Conservation (phyloP, 2,329 filamentous ascomycete species). For the Pseudocercospora pini-densiflorae region DNA sequence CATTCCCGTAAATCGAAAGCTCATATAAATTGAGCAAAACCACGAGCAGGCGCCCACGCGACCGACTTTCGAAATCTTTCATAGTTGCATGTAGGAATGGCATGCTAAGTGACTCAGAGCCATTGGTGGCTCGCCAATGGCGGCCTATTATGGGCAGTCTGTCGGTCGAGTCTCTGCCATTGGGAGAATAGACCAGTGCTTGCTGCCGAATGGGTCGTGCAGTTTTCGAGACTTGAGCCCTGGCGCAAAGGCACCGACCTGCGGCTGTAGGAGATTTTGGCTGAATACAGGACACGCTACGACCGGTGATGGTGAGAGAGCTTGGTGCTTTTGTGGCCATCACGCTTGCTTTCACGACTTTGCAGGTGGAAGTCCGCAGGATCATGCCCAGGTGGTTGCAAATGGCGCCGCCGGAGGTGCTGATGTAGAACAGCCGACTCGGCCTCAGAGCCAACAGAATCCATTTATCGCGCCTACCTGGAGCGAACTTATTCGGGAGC, state of each 20-base stretch:
- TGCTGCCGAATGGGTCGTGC: conserved; percentile 57
- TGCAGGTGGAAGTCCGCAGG: not conserved
- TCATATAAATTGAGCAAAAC: conserved; percentile 15
- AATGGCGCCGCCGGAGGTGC: not conserved
- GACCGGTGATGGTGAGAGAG: conserved; percentile 36
- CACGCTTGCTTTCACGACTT: conserved; percentile 60
- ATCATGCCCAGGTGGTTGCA: not conserved
- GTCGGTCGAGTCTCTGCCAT: conserved; percentile 28
- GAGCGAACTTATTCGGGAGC: conserved; percentile 28
- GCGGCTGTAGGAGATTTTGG: conserved; percentile 61
- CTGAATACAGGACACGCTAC: conserved; percentile 32
- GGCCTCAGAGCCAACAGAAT: conserved; percentile 9
- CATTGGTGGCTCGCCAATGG: conserved; percentile 43
- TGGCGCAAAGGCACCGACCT: conserved; percentile 49
- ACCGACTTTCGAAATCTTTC: conserved; percentile 2
- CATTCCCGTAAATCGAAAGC: conserved; percentile 11
- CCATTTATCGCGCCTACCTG: conserved; percentile 28
- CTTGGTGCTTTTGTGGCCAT: conserved; percentile 60
- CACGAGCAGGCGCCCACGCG: conserved; percentile 10
- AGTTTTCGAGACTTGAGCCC: conserved; percentile 54
- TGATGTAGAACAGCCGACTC: conserved; percentile 16
- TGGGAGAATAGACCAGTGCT: conserved; percentile 27
- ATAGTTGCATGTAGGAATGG: conserved; percentile 25
- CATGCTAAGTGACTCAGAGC: conserved; percentile 34
- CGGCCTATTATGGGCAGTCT: conserved; percentile 32